phyloP scores from a whole-genome alignment of 2,329 filamentous ascomycete genomes.

The Fusarium aywerte region DNA sequence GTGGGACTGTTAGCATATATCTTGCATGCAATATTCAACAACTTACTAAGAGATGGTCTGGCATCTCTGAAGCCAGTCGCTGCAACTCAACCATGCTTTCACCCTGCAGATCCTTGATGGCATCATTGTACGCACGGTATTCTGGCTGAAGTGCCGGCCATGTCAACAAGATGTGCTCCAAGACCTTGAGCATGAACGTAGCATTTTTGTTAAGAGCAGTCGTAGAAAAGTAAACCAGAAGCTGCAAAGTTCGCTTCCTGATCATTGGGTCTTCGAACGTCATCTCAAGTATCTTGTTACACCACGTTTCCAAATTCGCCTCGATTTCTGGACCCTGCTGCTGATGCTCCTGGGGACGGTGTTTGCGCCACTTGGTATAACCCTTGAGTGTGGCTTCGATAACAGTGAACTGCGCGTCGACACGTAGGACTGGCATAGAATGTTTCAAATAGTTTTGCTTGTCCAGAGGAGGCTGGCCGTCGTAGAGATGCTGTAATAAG shows the following conservation, averaged over 20 bases:
- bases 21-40: background rate
- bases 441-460: slow-evolving; percentile 73
- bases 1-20: slow-evolving; percentile 9
- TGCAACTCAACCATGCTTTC: slow-evolving; percentile 90
- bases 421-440: slow-evolving; percentile 77
- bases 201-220: slow-evolving; percentile 81
- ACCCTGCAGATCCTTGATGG: slow-evolving; percentile 87
- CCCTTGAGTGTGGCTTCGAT: slow-evolving; percentile 90
- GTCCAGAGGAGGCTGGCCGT: slow-evolving; percentile 73
- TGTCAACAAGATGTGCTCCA: slow-evolving; percentile 90
- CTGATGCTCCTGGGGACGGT: slow-evolving; percentile 49
- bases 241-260: slow-evolving; percentile 81
- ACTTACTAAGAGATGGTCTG: slow-evolving; percentile 83
- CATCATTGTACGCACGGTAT: slow-evolving; percentile 81
- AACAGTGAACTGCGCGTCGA: slow-evolving; percentile 90
- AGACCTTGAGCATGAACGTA: slow-evolving; percentile 85
- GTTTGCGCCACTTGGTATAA: slow-evolving; percentile 78
- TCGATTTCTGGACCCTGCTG: slow-evolving; percentile 69
- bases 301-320: slow-evolving; percentile 76
- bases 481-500: slow-evolving; percentile 79
- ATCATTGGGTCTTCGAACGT: slow-evolving; percentile 86
- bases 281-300: slow-evolving; percentile 74
- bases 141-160: slow-evolving; percentile 78
- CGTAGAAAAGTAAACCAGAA: slow-evolving; percentile 86
- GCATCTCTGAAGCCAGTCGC: slow-evolving; percentile 87